These are phyloP conservation scores for Chlamydomonas reinhardtii DNA, from an alignment of 163 green algal genomes.

Conservation along the genomic window DNA sequence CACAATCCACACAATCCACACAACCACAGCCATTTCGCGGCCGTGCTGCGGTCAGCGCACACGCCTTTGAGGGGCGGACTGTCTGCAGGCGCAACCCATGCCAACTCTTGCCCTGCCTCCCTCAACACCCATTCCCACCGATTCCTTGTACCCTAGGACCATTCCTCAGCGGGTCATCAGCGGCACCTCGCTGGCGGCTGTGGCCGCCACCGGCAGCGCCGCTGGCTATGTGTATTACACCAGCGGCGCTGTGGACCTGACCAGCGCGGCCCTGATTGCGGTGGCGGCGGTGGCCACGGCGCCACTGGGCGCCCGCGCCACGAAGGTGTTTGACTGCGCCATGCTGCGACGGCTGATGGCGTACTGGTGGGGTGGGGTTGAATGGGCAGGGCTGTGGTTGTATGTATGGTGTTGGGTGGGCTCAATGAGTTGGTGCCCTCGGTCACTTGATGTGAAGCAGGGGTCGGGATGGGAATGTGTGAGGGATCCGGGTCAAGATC, in stretches of 20 bases:
- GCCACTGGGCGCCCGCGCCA: constrained; percentile 75
- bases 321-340: constrained; percentile 67
- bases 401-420: no score
- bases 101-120: no score
- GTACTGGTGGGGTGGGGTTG: constrained; percentile 57
- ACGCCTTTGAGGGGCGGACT: no score
- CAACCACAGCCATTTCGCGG: no score
- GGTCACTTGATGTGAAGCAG: no score
- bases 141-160: constrained; percentile 1
- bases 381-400: no score
- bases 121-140: not conserved
- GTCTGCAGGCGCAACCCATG: no score
- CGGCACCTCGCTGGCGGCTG: constrained; percentile 83
- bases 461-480: no score
- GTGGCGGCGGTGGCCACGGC: constrained; percentile 71
- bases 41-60: no score
- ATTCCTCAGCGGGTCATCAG: constrained; percentile 80
- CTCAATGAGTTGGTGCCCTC: no score
- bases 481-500: no score
- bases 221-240: constrained; percentile 67
- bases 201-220: constrained; percentile 75
- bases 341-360: constrained; percentile 48
- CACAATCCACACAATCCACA: no score
- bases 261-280: constrained; percentile 70
- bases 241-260: constrained; percentile 68